phyloP scores from a whole-genome alignment of 148 eudicot genomes.

The Rhododendron simsii region DNA sequence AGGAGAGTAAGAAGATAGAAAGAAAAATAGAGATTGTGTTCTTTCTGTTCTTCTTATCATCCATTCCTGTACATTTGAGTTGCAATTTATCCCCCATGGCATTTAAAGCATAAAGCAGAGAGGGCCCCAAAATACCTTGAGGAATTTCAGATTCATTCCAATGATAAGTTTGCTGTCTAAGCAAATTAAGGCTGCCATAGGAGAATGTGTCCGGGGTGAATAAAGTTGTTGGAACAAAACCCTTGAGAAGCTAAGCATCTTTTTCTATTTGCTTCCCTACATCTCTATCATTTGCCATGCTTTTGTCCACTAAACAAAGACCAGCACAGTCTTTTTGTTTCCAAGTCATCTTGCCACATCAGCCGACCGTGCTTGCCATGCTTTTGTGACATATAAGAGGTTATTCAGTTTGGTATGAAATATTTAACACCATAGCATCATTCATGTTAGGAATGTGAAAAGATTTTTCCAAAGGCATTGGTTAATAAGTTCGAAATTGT shows the following conservation, averaged over 20 bases:
- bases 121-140: constrained; percentile 52
- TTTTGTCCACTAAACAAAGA: constrained; percentile 36
- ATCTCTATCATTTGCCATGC: constrained; percentile 47
- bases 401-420: neutral
- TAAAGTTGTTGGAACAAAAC: constrained; percentile 55
- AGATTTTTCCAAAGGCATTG: neutral
- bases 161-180: constrained; percentile 35
- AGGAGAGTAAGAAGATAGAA: constrained; percentile 24
- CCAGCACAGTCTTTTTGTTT: constrained; percentile 27
- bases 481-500: neutral
- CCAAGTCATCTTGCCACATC: constrained; percentile 32
- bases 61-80: constrained; percentile 42
- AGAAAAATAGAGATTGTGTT: constrained; percentile 30
- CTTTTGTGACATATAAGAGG: neutral
- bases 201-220: constrained; percentile 58
- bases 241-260: constrained; percentile 88
- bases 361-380: constrained; percentile 7
- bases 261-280: constrained; percentile 48
- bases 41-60: constrained; percentile 34
- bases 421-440: neutral
- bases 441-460: neutral
- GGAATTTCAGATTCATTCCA: constrained; percentile 68
- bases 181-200: constrained; percentile 56
- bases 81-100: constrained; percentile 35
- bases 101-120: constrained; percentile 50